Evolutionary conservation across 495 filamentous ascomycete genomes (phyloP).

Genomic region (Penicillium roqueforti): DNA sequence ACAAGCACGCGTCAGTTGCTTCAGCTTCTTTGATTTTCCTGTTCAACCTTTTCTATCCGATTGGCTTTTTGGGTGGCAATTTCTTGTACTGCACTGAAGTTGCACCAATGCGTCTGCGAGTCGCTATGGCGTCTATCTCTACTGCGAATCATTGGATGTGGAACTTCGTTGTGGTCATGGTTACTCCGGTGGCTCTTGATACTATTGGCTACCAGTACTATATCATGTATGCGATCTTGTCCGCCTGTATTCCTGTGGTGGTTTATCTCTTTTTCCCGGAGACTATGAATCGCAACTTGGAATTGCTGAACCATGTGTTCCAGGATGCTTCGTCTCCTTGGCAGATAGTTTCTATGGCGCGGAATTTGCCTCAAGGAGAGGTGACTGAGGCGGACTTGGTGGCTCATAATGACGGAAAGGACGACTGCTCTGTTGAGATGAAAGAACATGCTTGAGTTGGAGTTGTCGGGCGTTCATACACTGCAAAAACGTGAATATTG

Average conservation of each 20-base stretch:
- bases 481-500: too few relatives aligned
- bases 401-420: too few relatives aligned
- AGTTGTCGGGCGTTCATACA: too few relatives aligned
- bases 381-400: too few relatives aligned
- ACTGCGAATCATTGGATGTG: constrained; percentile 45
- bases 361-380: constrained; percentile 27
- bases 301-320: constrained; percentile 66
- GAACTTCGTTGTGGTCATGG: constrained; percentile 59
- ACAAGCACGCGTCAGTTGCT: constrained; percentile 33
- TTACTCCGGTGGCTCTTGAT: constrained; percentile 46
- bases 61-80: constrained; percentile 55
- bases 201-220: constrained; percentile 36
- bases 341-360: constrained; percentile 34
- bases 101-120: constrained; percentile 49
- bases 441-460: too few relatives aligned
- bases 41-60: constrained; percentile 57
- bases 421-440: too few relatives aligned
- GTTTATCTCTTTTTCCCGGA: constrained; percentile 67
- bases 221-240: constrained; percentile 37
- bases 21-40: constrained; percentile 55
- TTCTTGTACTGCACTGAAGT: constrained; percentile 59
- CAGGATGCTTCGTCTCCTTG: constrained; percentile 43
- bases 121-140: constrained; percentile 45
- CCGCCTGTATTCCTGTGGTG: constrained; percentile 33
- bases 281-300: constrained; percentile 60